Evolutionary conservation across 169 alveolate species (phyloP).

Genomic region (Cryptosporidium ubiquitum): DNA sequence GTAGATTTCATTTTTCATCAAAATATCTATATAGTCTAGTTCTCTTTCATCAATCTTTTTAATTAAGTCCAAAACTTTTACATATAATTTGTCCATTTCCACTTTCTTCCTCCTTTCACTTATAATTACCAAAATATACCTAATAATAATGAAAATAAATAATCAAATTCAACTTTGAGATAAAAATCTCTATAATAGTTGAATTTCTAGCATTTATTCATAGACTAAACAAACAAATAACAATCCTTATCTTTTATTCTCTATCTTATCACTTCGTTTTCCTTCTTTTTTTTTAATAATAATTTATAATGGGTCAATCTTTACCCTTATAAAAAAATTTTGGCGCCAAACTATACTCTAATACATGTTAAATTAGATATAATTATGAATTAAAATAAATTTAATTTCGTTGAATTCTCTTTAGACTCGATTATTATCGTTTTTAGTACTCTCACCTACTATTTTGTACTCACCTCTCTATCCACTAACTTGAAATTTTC

Average conservation of each 20-base stretch:
- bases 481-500: conserved; percentile 4
- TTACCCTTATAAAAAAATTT: background rate
- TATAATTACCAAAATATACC: background rate
- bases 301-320: background rate
- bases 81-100: conserved; percentile 21
- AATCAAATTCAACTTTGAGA: background rate
- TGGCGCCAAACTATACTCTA: background rate
- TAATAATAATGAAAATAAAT: too few relatives aligned
- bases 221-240: too few relatives aligned
- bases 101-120: background rate
- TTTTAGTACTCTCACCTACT: background rate
- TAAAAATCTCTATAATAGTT: background rate
- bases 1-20: background rate
- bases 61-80: conserved; percentile 9
- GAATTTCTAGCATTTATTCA: background rate
- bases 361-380: background rate
- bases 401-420: background rate
- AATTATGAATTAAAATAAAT: background rate
- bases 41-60: conserved; percentile 6
- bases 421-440: background rate
- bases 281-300: too few relatives aligned
- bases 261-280: background rate
- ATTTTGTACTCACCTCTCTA: background rate
- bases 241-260: background rate
- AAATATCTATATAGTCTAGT: background rate